Conservation (phyloP, 202 grass and related monocot genomes). For the Zoysia matrella region DNA sequence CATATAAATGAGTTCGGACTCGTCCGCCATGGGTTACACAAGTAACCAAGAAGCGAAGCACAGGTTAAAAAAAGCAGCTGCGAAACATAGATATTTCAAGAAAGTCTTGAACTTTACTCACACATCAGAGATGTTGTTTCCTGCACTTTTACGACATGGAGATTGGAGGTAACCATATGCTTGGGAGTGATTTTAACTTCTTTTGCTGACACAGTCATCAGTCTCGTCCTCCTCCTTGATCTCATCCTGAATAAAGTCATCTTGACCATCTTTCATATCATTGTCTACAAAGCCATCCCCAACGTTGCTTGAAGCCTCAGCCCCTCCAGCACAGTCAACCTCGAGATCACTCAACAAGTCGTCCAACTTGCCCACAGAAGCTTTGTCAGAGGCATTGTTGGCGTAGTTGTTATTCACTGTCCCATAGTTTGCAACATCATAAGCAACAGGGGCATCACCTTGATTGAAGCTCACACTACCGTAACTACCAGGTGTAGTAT, state of each 20-base stretch:
- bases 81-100: too few species aligned
- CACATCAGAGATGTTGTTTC: neutral
- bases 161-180: neutral
- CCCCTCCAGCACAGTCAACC: constrained; percentile 34
- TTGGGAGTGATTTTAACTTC: constrained; percentile 25
- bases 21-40: neutral
- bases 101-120: constrained; percentile 3
- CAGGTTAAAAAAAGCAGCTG: neutral
- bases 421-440: constrained; percentile 37
- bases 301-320: constrained; percentile 2
- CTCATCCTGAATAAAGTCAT: constrained; percentile 12
- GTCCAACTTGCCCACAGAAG: constrained; percentile 20
- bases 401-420: neutral
- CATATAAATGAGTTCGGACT: neutral
- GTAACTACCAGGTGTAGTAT: constrained; percentile 30
- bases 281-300: constrained; percentile 11
- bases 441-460: constrained; percentile 26
- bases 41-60: neutral
- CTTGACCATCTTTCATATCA: constrained; percentile 36
- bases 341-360: constrained; percentile 47
- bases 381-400: constrained; percentile 19
- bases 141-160: neutral
- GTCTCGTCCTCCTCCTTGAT: constrained; percentile 36
- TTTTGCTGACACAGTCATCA: constrained; percentile 64
- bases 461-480: constrained; percentile 34